Conservation (phyloP, 148 eudicot genomes). For the Amaranthus palmeri region DNA sequence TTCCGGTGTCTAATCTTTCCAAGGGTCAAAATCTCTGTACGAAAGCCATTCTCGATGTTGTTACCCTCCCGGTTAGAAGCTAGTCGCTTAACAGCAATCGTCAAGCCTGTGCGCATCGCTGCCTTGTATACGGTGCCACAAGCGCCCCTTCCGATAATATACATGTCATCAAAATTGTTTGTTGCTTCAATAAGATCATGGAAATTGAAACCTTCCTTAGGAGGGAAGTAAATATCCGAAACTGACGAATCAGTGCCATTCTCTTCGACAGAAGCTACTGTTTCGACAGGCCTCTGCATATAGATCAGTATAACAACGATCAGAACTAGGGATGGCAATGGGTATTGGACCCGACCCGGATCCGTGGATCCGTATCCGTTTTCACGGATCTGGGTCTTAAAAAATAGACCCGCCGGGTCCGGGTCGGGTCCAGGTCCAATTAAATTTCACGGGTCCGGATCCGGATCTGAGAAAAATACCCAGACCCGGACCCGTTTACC, state of each 20-base stretch:
- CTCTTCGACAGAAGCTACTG: slow-evolving; percentile 43
- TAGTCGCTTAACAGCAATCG: slow-evolving; percentile 75
- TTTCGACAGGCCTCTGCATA: slow-evolving; percentile 49
- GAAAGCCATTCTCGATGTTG: slow-evolving; percentile 72
- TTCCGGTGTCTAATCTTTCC: slow-evolving; percentile 96
- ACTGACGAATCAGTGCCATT: slow-evolving; percentile 37
- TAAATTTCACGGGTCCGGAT: too few species aligned
- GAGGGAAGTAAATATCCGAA: slow-evolving; percentile 89
- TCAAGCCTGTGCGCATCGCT: slow-evolving; percentile 58
- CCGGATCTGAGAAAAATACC: too few species aligned
- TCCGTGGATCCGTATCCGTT: too few species aligned
- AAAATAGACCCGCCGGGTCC: too few species aligned
- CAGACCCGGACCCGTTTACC: too few species aligned
- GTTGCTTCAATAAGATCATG: slow-evolving; percentile 87
- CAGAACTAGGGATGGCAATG: too few species aligned
- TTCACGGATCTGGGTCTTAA: too few species aligned
- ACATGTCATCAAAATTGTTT: slow-evolving; percentile 59
- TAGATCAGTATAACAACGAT: slow-evolving; percentile 50
- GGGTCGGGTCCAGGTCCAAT: too few species aligned
- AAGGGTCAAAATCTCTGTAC: slow-evolving; percentile 84
- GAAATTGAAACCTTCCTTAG: slow-evolving; percentile 85
- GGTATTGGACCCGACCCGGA: too few species aligned
- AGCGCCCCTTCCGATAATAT: slow-evolving; percentile 78
- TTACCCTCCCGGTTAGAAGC: slow-evolving; percentile 92
- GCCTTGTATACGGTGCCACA: slow-evolving; percentile 94